A percentile compares a stretch with the other conserved stretches of the same genome.
Evolutionary conservation across 108 stramenopile species (phyloP).

Genomic region (Pseudonitzschia multistriata): DNA sequence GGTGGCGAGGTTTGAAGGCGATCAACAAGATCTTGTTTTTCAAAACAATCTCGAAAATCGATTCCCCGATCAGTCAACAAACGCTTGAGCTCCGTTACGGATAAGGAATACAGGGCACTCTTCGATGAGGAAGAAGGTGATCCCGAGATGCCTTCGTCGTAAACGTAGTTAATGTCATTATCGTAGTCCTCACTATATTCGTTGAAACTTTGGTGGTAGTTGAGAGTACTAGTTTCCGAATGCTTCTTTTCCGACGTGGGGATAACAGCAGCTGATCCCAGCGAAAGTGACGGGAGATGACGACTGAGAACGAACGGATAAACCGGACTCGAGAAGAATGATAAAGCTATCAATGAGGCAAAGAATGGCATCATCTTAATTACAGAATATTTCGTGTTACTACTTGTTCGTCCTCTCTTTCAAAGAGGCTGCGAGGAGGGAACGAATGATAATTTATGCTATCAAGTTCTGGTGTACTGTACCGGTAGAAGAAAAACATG

Average conservation of each 20-base stretch:
- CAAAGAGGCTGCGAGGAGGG: too few species aligned
- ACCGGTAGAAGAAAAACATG: too few species aligned
- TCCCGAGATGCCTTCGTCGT: neutral
- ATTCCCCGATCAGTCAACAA: constrained; percentile 63
- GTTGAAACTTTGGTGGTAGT: neutral
- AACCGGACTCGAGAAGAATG: neutral
- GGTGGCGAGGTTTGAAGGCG: constrained; percentile 31
- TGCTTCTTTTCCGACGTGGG: neutral
- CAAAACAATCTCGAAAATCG: constrained; percentile 75
- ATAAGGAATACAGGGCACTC: constrained; percentile 11
- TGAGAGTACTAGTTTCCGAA: neutral
- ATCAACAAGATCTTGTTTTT: constrained; percentile 67
- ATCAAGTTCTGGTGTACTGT: too few species aligned
- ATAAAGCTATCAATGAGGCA: neutral
- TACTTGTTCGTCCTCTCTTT: too few species aligned
- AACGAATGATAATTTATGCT: too few species aligned
- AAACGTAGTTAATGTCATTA: neutral
- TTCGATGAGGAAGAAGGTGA: neutral
- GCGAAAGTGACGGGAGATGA: neutral
- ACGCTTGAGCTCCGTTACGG: constrained; percentile 68
- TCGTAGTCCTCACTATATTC: neutral
- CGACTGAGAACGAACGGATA: neutral
- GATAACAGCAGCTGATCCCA: neutral
- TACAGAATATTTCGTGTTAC: neutral
- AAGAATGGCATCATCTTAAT: neutral